Evolutionary conservation across 2,329 filamentous ascomycete genomes (phyloP).

Genomic region (Curvularia hawaiiensis): DNA sequence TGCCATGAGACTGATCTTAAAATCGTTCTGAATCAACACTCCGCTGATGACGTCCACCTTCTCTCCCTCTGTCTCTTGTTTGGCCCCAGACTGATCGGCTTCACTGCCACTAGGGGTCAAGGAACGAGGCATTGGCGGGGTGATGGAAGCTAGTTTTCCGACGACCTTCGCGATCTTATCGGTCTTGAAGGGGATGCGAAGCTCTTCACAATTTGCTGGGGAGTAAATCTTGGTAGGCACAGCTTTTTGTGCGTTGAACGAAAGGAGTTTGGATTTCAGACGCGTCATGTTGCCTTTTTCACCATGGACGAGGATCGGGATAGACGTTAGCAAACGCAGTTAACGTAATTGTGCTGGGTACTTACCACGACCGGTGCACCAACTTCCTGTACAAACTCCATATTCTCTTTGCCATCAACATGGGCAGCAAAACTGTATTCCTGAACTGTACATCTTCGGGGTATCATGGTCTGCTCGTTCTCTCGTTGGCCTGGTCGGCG

Average conservation of each 20-base stretch:
- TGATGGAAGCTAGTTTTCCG: conserved; percentile 83
- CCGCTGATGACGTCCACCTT: conserved; percentile 73
- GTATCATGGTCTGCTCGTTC: conserved; percentile 89
- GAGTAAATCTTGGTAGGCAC: conserved; percentile 90
- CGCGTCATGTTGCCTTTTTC: conserved; percentile 99
- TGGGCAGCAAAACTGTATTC: conserved; percentile 97
- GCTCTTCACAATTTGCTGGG: conserved; percentile 91
- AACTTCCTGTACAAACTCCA: conserved; percentile 96
- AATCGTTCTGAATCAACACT: conserved; percentile 95
- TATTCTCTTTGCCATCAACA: conserved; percentile 93
- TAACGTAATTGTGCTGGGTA: conserved; percentile 30
- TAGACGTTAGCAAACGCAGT: conserved; percentile 10
- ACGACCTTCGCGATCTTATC: conserved; percentile 97
- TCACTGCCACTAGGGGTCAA: conserved; percentile 43
- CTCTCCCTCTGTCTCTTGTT: conserved; percentile 25
- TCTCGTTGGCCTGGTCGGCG: conserved; percentile 67
- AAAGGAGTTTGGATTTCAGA: conserved; percentile 90
- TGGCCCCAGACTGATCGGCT: conserved; percentile 19
- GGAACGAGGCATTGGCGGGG: conserved; percentile 61
- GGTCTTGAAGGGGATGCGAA: conserved; percentile 91
- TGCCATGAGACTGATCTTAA: conserved; percentile 96
- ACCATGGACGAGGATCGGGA: conserved; percentile 86
- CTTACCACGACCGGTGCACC: conserved; percentile 88
- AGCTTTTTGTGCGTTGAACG: conserved; percentile 82
- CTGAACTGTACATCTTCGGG: conserved; percentile 87